phyloP scores from a whole-genome alignment of 192 early-diverging fungal species.

The Podila horticola region DNA sequence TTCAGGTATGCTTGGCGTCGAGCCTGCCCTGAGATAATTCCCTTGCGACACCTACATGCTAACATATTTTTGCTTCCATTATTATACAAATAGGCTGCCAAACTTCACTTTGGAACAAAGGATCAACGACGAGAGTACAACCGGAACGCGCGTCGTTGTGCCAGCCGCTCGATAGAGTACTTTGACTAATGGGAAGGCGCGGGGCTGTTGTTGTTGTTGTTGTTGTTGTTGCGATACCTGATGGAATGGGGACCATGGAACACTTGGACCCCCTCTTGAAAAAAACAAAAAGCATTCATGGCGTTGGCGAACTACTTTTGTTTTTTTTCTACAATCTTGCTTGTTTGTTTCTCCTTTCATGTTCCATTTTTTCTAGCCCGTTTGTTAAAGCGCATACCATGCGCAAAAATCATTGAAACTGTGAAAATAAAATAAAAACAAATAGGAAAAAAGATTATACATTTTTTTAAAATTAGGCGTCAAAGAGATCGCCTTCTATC shows the following conservation, averaged over 20 bases:
- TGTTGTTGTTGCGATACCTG: no score
- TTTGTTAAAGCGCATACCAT: not conserved
- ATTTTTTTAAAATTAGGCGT: slow-evolving; percentile 57
- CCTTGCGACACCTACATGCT: not conserved
- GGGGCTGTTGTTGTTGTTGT: no score
- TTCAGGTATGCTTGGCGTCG: slow-evolving; percentile 7
- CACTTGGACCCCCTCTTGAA: no score
- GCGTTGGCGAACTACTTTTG: no score
- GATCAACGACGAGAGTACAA: slow-evolving; percentile 51
- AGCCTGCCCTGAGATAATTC: not conserved
- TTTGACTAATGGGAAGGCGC: slow-evolving; percentile 20
- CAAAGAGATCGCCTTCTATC: slow-evolving; percentile 82
- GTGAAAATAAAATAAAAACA: not conserved
- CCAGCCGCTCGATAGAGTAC: slow-evolving; percentile 44
- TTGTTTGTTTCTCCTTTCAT: no score
- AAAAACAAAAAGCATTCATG: no score
- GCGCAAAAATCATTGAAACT: not conserved
- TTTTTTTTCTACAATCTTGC: no score
- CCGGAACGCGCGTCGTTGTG: slow-evolving; percentile 43
- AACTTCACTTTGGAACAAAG: slow-evolving; percentile 47
- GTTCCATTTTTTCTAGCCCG: not conserved
- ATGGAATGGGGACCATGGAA: no score
- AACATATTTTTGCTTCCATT: not conserved
- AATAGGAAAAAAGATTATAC: not conserved
- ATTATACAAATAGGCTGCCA: slow-evolving; percentile 22